Conservation (phyloP, 345 rosid genomes). For the Physaria fendleri region DNA sequence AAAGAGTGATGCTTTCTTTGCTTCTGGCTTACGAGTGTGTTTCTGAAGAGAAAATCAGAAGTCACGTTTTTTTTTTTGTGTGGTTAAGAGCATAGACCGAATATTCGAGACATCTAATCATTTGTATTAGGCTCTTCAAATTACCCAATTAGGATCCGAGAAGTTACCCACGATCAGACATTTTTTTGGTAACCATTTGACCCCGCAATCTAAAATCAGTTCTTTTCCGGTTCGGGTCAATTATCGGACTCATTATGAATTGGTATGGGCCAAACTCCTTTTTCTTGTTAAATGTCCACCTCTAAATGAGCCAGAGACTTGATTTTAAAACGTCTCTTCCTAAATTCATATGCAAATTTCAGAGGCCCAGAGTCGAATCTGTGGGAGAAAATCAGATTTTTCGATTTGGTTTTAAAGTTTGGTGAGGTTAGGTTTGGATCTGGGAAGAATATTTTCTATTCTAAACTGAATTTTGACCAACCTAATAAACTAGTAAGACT, state of each 20-base stretch:
- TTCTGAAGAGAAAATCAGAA: neutral
- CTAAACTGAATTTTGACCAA: neutral
- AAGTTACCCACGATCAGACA: too few species aligned
- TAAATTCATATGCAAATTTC: too few species aligned
- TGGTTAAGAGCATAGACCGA: neutral
- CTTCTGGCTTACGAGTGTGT: neutral
- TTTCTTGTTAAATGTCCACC: too few species aligned
- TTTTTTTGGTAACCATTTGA: too few species aligned
- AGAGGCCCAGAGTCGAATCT: too few species aligned
- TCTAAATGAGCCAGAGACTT: too few species aligned
- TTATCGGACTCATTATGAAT: neutral
- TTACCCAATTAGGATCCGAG: too few species aligned
- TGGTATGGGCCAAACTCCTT: neutral
- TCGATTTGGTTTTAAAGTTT: conserved; percentile 13
- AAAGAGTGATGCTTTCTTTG: conserved; percentile 1
- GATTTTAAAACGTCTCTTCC: too few species aligned
- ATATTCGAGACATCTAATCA: neutral
- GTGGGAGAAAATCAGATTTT: neutral
- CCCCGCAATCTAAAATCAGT: neutral
- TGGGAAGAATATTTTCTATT: neutral
- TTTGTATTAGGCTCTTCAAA: too few species aligned
- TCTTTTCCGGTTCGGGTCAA: neutral
- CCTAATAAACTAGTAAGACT: neutral
- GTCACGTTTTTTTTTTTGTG: neutral
- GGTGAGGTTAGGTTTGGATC: neutral